Percentiles rank a stretch among this genome's conserved stretches.
Evolutionary conservation across 768 basidiomycete genomes (phyloP).

Genomic region (Tylopilus vinaceipallidus): DNA sequence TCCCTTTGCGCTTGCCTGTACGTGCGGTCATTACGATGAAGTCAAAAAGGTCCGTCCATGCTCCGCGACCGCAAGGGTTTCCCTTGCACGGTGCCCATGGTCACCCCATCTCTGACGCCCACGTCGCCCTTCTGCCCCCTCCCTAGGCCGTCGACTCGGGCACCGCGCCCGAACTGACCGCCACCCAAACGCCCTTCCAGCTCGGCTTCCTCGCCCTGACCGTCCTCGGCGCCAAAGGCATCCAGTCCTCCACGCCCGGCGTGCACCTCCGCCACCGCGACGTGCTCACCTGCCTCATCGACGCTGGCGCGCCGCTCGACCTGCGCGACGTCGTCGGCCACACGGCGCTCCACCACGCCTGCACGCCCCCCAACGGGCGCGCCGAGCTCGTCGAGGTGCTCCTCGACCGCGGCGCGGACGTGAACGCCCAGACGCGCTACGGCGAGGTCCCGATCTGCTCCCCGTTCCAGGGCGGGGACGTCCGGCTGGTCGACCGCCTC

Average conservation of each 20-base stretch:
- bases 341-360: conserved; percentile 50
- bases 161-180: conserved; percentile 36
- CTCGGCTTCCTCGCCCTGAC: conserved; percentile 42
- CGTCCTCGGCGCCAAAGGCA: conserved; percentile 41
- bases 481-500: conserved; percentile 40
- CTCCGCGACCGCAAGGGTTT: neutral
- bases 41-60: conserved; percentile 22
- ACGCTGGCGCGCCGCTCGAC: conserved; percentile 40
- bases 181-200: conserved; percentile 42
- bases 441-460: conserved; percentile 43
- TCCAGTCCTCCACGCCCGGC: conserved; percentile 12
- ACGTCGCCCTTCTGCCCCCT: neutral
- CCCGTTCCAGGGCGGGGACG: conserved; percentile 34
- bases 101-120: neutral
- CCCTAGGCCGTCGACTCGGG: conserved; percentile 26
- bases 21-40: conserved; percentile 18
- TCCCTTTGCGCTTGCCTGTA: conserved; percentile 24
- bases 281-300: conserved; percentile 41
- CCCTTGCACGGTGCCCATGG: neutral
- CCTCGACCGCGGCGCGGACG: conserved; percentile 46
- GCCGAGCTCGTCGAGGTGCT: conserved; percentile 38
- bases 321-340: conserved; percentile 44
- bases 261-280: conserved; percentile 29
- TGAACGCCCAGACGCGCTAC: conserved; percentile 48
- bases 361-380: conserved; percentile 27